Percentiles rank a stretch among this genome's conserved stretches.
These are phyloP conservation scores for Fusarium keratoplasticum DNA, from an alignment of 2,329 filamentous ascomycete genomes.

Conservation along the genomic window DNA sequence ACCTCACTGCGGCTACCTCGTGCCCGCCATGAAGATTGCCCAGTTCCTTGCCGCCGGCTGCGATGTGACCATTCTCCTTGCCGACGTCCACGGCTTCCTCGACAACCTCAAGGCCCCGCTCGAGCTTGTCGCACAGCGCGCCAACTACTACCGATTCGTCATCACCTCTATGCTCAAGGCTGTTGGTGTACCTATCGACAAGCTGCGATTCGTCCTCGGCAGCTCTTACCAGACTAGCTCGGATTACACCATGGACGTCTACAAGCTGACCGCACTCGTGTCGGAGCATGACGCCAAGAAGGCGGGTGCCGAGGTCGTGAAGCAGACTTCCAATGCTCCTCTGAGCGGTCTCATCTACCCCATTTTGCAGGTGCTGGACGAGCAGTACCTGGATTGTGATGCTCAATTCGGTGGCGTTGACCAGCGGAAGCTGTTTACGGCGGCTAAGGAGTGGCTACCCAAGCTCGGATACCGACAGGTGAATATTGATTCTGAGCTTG, in stretches of 20 bases:
- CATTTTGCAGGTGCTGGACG: conserved; percentile 85
- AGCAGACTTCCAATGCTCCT: conserved; percentile 84
- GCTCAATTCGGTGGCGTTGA: conserved; percentile 88
- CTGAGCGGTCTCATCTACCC: conserved; percentile 63
- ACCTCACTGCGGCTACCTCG: conserved; percentile 91
- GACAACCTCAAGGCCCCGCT: conserved; percentile 88
- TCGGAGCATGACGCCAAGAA: conserved; percentile 87
- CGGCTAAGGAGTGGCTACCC: conserved; percentile 86
- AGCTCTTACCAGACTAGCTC: conserved; percentile 81
- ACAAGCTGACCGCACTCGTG: conserved; percentile 77
- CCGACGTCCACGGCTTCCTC: conserved; percentile 81
- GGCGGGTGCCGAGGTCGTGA: conserved; percentile 93
- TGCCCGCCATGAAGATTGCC: conserved; percentile 89
- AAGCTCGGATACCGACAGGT: conserved; percentile 84
- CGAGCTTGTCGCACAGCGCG: conserved; percentile 85
- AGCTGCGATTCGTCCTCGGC: conserved; percentile 86
- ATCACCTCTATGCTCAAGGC: conserved; percentile 82
- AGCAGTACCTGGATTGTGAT: conserved; percentile 89
- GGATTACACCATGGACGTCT: conserved; percentile 90
- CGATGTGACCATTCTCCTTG: conserved; percentile 82
- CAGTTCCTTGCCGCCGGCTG: conserved; percentile 88
- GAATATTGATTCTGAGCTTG: neutral
- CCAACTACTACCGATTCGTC: conserved; percentile 83
- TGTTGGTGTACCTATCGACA: conserved; percentile 81
- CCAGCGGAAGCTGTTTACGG: conserved; percentile 89